phyloP scores from a whole-genome alignment of 2,329 filamentous ascomycete genomes.

The Pseudogymnoascus sp. region DNA sequence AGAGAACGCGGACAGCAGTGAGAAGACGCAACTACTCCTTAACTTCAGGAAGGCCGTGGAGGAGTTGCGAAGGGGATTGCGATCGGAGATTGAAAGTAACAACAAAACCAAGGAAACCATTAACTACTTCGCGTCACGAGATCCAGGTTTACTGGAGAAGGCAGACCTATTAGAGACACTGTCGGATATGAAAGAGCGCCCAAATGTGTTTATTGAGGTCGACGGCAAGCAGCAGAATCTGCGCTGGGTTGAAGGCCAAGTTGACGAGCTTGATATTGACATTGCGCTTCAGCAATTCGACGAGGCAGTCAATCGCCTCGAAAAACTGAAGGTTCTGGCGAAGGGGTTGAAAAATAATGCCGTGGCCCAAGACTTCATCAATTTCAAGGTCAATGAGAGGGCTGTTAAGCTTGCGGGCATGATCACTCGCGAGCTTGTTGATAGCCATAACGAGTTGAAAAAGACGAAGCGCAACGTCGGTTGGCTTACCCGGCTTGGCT shows the following conservation, averaged over 20 bases:
- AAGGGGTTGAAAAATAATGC: conserved; percentile 75
- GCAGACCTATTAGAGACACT: conserved; percentile 70
- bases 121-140: conserved; percentile 74
- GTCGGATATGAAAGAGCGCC: conserved; percentile 65
- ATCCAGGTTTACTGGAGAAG: conserved; percentile 68
- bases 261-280: conserved; percentile 93
- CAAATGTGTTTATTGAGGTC: conserved; percentile 78
- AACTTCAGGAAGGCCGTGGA: conserved; percentile 91
- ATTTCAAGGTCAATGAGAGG: conserved; percentile 80
- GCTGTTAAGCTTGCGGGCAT: conserved; percentile 67
- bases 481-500: conserved; percentile 81
- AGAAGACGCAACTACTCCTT: conserved; percentile 73
- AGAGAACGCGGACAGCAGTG: conserved; percentile 67
- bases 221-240: conserved; percentile 95
- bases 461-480: conserved; percentile 73
- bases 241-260: conserved; percentile 88
- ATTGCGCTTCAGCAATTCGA: conserved; percentile 88
- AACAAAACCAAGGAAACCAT: conserved; percentile 78
- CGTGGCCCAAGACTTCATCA: conserved; percentile 86
- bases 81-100: conserved; percentile 79
- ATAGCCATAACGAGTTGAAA: conserved; percentile 65
- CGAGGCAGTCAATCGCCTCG: conserved; percentile 70
- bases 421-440: conserved; percentile 67
- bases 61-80: conserved; percentile 74
- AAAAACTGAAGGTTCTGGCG: conserved; percentile 73